A percentile compares a stretch with the other conserved stretches of the same genome.
Evolutionary conservation across 805 yeast species (phyloP).

Genomic region (Candida sakaeoensis): DNA sequence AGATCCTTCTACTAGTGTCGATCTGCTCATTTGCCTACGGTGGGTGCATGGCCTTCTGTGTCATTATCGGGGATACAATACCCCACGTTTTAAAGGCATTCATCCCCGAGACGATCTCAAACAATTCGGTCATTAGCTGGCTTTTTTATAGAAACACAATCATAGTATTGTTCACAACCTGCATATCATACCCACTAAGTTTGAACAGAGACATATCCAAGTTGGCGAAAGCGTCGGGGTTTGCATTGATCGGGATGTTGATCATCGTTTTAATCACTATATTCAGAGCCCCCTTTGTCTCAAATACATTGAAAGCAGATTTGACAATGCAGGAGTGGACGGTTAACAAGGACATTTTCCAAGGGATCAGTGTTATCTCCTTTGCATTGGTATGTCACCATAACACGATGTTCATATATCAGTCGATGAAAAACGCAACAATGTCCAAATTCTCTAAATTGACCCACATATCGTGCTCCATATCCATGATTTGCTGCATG

Average conservation of each 20-base stretch:
- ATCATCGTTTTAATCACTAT: conserved; percentile 73
- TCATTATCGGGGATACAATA: conserved; percentile 90
- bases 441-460: conserved; percentile 68
- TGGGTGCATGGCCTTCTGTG: conserved; percentile 90
- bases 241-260: conserved; percentile 83
- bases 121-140: conserved; percentile 39
- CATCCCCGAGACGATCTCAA: conserved; percentile 42
- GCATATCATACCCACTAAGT: conserved; percentile 80
- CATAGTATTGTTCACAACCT: conserved; percentile 63
- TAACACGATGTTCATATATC: conserved; percentile 85
- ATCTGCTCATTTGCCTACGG: conserved; percentile 92
- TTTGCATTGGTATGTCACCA: conserved; percentile 96
- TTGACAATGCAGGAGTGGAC: conserved; percentile 46
- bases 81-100: conserved; percentile 81
- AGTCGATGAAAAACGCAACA: conserved; percentile 75
- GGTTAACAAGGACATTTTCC: conserved; percentile 65
- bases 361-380: conserved; percentile 90
- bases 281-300: conserved; percentile 64
- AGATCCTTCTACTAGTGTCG: conserved; percentile 60
- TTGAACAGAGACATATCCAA: conserved; percentile 77
- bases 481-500: conserved; percentile 76
- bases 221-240: conserved; percentile 80
- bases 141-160: conserved; percentile 65
- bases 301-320: conserved; percentile 44
- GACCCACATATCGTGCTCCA: conserved; percentile 79